These are phyloP conservation scores for Kazachstania sp. DNA, from an alignment of 1,139 yeast species.

Conservation along the genomic window DNA sequence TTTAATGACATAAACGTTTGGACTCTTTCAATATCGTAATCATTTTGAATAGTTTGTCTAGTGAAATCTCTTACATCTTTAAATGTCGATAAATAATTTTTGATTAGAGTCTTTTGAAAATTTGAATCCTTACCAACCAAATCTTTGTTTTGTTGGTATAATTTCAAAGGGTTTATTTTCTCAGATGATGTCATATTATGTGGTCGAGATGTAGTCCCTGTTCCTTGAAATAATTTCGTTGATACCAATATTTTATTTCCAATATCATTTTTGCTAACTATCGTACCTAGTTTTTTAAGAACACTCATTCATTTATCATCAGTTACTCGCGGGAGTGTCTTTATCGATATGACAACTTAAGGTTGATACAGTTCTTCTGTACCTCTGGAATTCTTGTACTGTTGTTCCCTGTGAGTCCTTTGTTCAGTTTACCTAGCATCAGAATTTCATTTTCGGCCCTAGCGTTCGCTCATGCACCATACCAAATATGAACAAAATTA, in stretches of 20 bases:
- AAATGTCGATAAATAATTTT: constrained; percentile 24
- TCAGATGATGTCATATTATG: no score
- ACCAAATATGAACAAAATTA: no score
- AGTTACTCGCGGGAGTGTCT: not conserved
- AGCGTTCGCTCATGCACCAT: no score
- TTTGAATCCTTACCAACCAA: constrained; percentile 28
- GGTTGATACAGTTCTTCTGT: not conserved
- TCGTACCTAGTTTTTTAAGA: constrained; percentile 12
- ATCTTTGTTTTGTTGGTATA: constrained; percentile 11
- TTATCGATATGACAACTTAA: not conserved
- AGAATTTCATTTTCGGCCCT: no score
- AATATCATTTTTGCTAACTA: constrained; percentile 11
- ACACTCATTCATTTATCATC: constrained; percentile 13
- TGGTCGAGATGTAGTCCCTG: not conserved
- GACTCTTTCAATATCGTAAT: constrained; percentile 22
- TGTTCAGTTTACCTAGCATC: no score
- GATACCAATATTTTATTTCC: not conserved
- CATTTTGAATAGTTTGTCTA: constrained; percentile 15
- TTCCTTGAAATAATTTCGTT: not conserved
- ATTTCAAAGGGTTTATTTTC: constrained; percentile 3
- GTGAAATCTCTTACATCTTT: constrained; percentile 15
- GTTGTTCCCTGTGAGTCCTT: no score
- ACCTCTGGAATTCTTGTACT: no score
- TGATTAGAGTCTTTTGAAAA: constrained; percentile 22
- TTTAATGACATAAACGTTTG: constrained; percentile 9